Conservation (phyloP, 2,329 filamentous ascomycete genomes). For the Cladosporium sp. region DNA sequence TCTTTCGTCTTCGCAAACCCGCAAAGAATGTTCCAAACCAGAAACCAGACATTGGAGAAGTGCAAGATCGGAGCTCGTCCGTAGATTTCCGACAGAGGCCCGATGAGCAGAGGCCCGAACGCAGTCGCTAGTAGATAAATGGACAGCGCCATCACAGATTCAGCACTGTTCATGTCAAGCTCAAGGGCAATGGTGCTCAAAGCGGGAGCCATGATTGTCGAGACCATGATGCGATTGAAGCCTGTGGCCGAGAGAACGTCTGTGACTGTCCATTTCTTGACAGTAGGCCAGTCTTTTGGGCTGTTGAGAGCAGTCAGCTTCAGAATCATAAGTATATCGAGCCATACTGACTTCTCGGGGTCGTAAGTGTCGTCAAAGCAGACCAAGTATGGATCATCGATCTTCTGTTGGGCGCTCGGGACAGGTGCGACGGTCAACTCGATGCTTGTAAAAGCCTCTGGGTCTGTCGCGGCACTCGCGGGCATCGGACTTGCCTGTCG, state of each 20-base stretch:
- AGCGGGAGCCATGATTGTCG: slow-evolving; percentile 42
- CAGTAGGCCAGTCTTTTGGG: slow-evolving; percentile 48
- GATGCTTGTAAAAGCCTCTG: not conserved
- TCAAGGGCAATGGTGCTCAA: slow-evolving; percentile 33
- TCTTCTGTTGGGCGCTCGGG: not conserved
- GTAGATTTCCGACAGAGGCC: slow-evolving; percentile 40
- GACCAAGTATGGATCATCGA: slow-evolving; percentile 1
- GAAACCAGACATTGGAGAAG: slow-evolving; percentile 39
- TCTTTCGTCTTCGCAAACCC: slow-evolving; percentile 37
- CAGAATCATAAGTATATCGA: not conserved
- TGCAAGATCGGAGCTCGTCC: slow-evolving; percentile 39
- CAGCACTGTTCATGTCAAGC: slow-evolving; percentile 26
- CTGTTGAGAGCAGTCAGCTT: slow-evolving; percentile 30
- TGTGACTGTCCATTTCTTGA: slow-evolving; percentile 47
- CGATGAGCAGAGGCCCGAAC: slow-evolving; percentile 39
- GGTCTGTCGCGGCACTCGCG: not conserved
- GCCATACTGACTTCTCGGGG: not conserved
- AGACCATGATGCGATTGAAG: slow-evolving; percentile 41
- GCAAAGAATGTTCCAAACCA: slow-evolving; percentile 40
- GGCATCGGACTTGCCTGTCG: no score
- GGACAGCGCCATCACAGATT: slow-evolving; percentile 36
- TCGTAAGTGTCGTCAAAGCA: not conserved
- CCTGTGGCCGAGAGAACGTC: slow-evolving; percentile 44
- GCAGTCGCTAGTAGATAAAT: slow-evolving; percentile 42
- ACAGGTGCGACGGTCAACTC: not conserved